Percentiles rank a stretch among this genome's conserved stretches.
phyloP scores from a whole-genome alignment of 345 rosid species.

The Trapa incisa region DNA sequence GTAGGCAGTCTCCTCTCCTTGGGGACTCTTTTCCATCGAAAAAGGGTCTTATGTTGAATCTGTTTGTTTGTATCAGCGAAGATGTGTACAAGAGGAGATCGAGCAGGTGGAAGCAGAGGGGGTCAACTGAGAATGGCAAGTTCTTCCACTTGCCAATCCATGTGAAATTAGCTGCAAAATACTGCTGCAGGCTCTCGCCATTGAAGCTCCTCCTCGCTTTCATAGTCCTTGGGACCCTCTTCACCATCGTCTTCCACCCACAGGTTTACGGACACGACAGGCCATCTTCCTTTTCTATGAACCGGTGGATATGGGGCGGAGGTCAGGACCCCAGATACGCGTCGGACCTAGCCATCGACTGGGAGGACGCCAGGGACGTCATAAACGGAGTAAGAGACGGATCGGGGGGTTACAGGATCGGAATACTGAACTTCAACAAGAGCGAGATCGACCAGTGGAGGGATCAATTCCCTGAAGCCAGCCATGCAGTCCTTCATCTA shows the following conservation, averaged over 20 bases:
- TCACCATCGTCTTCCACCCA: constrained; percentile 47
- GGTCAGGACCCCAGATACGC: constrained; percentile 40
- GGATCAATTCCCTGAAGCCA: constrained; percentile 34
- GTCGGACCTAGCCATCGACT: constrained; percentile 43
- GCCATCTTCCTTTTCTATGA: constrained; percentile 18
- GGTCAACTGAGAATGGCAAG: constrained; percentile 23
- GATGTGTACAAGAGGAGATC: constrained; percentile 49
- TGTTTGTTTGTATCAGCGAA: constrained; percentile 32
- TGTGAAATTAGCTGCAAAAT: constrained; percentile 33
- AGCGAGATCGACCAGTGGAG: constrained; percentile 58
- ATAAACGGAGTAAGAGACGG: constrained; percentile 28
- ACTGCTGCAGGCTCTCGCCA: constrained; percentile 37
- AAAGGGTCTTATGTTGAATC: background rate
- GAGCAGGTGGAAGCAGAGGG: constrained; percentile 35
- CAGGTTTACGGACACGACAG: constrained; percentile 31
- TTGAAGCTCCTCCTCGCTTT: constrained; percentile 48
- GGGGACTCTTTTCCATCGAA: no score
- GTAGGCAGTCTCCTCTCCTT: no score
- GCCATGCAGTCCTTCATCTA: constrained; percentile 29
- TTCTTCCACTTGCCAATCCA: constrained; percentile 35
- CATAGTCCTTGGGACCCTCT: constrained; percentile 43
- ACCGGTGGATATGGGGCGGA: constrained; percentile 60
- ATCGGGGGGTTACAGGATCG: constrained; percentile 44
- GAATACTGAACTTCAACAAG: constrained; percentile 57
- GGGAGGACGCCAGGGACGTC: constrained; percentile 55